These are phyloP conservation scores for Coemansia sp. DNA, from an alignment of 192 early-diverging fungal genomes.

Conservation along the genomic window DNA sequence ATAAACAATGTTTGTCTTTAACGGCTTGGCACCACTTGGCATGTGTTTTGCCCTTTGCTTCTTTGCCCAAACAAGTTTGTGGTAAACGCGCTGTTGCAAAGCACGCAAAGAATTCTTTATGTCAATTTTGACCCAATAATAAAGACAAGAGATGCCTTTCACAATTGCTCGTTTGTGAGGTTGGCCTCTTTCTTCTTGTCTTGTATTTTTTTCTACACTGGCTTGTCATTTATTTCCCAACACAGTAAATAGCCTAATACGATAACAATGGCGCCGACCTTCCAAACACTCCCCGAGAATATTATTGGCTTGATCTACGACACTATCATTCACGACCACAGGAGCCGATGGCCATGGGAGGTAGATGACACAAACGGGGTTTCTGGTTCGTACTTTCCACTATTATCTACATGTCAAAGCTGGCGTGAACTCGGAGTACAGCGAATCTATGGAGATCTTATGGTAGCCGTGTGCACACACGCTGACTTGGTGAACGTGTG, in stretches of 20 bases:
- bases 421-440: not conserved
- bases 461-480: not conserved
- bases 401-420: not conserved
- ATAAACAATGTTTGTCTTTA: not conserved
- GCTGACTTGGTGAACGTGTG: not conserved
- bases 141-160: not conserved
- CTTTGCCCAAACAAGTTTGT: too few relatives aligned
- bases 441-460: not conserved
- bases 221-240: not conserved
- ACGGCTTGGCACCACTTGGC: not conserved
- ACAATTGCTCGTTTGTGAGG: not conserved
- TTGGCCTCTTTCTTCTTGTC: not conserved
- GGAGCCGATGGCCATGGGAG: not conserved
- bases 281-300: not conserved
- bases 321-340: not conserved
- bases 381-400: not conserved
- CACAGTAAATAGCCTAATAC: not conserved
- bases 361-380: not conserved
- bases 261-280: not conserved
- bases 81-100: too few relatives aligned
- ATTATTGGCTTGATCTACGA: not conserved
- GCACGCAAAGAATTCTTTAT: too few relatives aligned
- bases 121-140: too few relatives aligned
- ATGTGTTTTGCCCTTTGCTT: not conserved
- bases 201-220: not conserved